Percentiles rank a stretch among this genome's conserved stretches.
Conservation (phyloP, 805 yeast genomes). For the Starmerella bombicola region DNA sequence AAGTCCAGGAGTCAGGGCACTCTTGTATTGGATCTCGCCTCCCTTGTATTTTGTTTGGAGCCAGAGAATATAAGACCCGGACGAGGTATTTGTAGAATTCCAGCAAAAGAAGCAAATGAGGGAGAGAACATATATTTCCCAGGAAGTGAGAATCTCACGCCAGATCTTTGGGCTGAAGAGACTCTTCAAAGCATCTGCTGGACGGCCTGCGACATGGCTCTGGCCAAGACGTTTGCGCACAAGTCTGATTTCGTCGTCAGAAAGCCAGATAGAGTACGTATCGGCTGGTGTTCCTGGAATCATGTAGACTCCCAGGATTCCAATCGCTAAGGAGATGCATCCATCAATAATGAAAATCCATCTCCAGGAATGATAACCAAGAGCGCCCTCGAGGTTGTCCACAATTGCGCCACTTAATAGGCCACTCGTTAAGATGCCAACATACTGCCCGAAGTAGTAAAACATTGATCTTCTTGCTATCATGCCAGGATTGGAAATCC, state of each 20-base stretch:
- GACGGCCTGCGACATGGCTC: slow-evolving; percentile 16
- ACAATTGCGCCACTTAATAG: slow-evolving; percentile 47
- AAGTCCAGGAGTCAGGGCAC: slow-evolving; percentile 45
- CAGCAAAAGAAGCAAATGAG: slow-evolving; percentile 48
- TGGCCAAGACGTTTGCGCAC: slow-evolving; percentile 35
- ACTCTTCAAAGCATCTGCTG: slow-evolving; percentile 13
- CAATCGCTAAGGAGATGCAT: slow-evolving; percentile 45
- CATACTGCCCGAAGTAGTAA: slow-evolving; percentile 48
- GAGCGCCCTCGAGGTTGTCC: slow-evolving; percentile 36
- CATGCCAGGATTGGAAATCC: slow-evolving; percentile 43
- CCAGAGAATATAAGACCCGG: slow-evolving; percentile 54
- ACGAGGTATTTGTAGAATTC: slow-evolving; percentile 42
- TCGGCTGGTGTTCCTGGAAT: slow-evolving; percentile 57
- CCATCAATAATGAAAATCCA: slow-evolving; percentile 65
- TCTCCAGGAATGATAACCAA: slow-evolving; percentile 54
- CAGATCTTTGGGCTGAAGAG: slow-evolving; percentile 38
- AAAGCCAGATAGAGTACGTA: slow-evolving; percentile 40
- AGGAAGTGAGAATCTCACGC: slow-evolving; percentile 40
- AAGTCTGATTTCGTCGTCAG: slow-evolving; percentile 45
- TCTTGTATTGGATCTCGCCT: slow-evolving; percentile 37
- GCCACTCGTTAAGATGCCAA: slow-evolving; percentile 52
- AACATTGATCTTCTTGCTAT: slow-evolving; percentile 49
- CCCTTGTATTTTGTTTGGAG: slow-evolving; percentile 37
- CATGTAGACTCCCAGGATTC: slow-evolving; percentile 41
- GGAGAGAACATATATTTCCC: slow-evolving; percentile 48